These are phyloP conservation scores for Eucalyptus regnans DNA, from an alignment of 345 rosid genomes.

Conservation along the genomic window DNA sequence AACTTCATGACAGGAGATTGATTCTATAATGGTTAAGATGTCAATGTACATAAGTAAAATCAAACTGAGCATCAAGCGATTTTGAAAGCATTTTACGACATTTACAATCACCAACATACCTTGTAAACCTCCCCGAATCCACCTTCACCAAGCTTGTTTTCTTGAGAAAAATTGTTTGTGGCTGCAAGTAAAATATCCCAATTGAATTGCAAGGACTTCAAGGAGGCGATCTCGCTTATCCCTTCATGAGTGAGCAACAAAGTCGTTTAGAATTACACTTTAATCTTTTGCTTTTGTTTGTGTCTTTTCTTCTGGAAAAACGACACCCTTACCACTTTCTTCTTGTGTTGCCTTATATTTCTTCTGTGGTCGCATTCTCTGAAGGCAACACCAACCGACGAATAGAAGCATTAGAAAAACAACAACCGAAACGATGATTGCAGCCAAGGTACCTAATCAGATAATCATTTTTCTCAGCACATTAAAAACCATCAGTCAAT, in stretches of 20 bases:
- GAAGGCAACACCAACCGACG: background rate
- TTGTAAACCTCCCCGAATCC: conserved; percentile 19
- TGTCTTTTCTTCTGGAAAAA: no score
- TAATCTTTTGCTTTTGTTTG: background rate
- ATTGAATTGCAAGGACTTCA: background rate
- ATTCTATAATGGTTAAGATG: background rate
- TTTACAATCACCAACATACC: background rate
- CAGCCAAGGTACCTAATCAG: background rate
- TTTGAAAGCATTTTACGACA: background rate
- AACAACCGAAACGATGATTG: background rate
- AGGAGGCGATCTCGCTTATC: background rate
- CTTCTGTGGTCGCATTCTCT: background rate
- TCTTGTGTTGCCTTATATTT: background rate
- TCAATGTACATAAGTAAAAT: background rate
- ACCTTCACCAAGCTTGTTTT: conserved; percentile 39
- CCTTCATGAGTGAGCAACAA: background rate
- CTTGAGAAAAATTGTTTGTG: conserved; percentile 16
- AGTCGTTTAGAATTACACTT: background rate
- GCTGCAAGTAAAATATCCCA: conserved; percentile 8
- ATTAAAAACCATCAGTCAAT: background rate
- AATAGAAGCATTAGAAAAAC: background rate
- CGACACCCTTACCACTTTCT: background rate
- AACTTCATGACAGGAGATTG: background rate
- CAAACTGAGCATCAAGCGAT: background rate
- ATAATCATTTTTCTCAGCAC: no score